These are phyloP conservation scores for Amanita subjunquillea DNA, from an alignment of 768 basidiomycete genomes.

Conservation along the genomic window DNA sequence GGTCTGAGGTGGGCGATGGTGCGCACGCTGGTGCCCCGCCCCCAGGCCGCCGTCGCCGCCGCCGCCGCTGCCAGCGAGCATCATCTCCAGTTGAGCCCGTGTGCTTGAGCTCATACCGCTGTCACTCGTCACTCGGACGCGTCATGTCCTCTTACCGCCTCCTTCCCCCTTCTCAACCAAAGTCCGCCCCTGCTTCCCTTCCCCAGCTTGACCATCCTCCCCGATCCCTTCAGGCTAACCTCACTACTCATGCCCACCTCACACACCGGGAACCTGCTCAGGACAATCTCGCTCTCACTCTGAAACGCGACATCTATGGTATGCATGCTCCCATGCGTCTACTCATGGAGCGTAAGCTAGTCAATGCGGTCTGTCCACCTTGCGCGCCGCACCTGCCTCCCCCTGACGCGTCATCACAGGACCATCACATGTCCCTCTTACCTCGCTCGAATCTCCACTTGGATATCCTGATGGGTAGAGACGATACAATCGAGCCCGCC, in stretches of 20 bases:
- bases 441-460: slow-evolving; percentile 73
- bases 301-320: slow-evolving; percentile 79
- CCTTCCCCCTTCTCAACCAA: slow-evolving; percentile 43
- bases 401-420: slow-evolving; percentile 26
- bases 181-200: slow-evolving; percentile 67
- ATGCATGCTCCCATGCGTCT: slow-evolving; percentile 82
- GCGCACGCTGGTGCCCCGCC: slow-evolving; percentile 10
- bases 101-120: slow-evolving; percentile 1
- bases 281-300: slow-evolving; percentile 73
- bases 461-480: slow-evolving; percentile 89
- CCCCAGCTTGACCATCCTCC: slow-evolving; percentile 83
- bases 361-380: slow-evolving; percentile 47
- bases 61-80: slow-evolving; percentile 9
- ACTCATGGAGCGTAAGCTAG: slow-evolving; percentile 91
- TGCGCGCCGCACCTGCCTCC: not conserved
- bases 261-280: slow-evolving; percentile 90
- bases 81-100: slow-evolving; percentile 11
- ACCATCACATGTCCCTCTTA: slow-evolving; percentile 54
- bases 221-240: slow-evolving; percentile 68
- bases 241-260: slow-evolving; percentile 15
- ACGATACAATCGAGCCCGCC: slow-evolving; percentile 66
- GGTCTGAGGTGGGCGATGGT: slow-evolving; percentile 16
- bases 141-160: slow-evolving; percentile 32
- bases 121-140: slow-evolving; percentile 13
- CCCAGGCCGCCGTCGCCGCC: slow-evolving; percentile 11